These are phyloP conservation scores for Aschersonia sp. DNA, from an alignment of 2,329 filamentous ascomycete genomes.

Conservation along the genomic window DNA sequence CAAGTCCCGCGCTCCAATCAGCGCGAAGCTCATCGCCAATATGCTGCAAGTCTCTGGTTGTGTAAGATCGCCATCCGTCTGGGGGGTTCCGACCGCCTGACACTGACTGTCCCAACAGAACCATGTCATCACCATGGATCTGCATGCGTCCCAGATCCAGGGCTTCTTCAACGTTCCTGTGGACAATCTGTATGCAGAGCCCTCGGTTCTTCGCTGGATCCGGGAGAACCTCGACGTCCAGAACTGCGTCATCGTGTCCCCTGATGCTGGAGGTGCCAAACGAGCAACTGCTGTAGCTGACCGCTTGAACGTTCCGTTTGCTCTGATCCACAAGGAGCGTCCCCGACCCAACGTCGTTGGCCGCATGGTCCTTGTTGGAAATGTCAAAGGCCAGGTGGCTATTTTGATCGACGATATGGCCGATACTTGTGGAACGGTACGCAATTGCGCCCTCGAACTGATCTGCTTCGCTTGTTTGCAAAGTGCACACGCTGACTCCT, in stretches of 20 bases:
- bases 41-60: constrained; percentile 94
- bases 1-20: constrained; percentile 85
- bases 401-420: constrained; percentile 98
- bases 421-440: constrained; percentile 73
- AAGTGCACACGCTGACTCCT: constrained; percentile 1
- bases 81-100: background rate
- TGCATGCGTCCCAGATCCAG: constrained; percentile 87
- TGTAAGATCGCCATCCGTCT: constrained; percentile 13
- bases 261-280: constrained; percentile 90
- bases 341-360: constrained; percentile 76
- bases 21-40: constrained; percentile 88
- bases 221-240: constrained; percentile 67
- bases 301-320: constrained; percentile 78
- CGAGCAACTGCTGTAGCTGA: constrained; percentile 88
- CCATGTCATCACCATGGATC: constrained; percentile 80
- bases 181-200: constrained; percentile 81
- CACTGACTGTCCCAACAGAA: constrained; percentile 14
- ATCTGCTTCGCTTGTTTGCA: background rate
- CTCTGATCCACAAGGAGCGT: constrained; percentile 93
- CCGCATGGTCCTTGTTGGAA: constrained; percentile 87
- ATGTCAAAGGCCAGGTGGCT: constrained; percentile 79
- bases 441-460: constrained; percentile 1
- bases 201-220: constrained; percentile 84
- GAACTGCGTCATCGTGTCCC: constrained; percentile 87
- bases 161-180: constrained; percentile 81